phyloP scores from a whole-genome alignment of 2,329 filamentous ascomycete genomes.

The Beauveria sp. region DNA sequence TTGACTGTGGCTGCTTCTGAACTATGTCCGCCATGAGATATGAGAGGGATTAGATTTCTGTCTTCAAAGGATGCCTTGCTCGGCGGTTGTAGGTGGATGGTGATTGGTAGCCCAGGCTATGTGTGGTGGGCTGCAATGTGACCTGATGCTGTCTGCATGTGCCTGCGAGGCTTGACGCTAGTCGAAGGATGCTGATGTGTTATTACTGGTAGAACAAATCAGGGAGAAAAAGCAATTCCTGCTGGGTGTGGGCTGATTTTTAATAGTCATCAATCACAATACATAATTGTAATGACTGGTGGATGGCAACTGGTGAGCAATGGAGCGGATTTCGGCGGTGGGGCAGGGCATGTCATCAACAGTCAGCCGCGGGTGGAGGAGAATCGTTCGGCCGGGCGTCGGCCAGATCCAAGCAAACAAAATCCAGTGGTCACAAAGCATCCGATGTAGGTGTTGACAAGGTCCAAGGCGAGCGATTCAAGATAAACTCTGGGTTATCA shows the following conservation, averaged over 20 bases:
- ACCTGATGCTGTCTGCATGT: background rate
- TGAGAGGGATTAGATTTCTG: background rate
- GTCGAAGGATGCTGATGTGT: background rate
- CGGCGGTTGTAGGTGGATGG: background rate
- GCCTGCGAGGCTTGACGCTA: background rate
- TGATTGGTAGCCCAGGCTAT: background rate
- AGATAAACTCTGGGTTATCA: too few species aligned
- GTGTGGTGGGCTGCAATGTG: background rate
- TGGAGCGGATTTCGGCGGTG: background rate
- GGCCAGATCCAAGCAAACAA: background rate
- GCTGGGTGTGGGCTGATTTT: background rate
- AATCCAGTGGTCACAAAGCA: background rate
- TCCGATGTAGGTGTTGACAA: background rate
- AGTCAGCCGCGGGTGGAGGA: background rate
- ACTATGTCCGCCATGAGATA: background rate
- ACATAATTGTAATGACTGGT: too few species aligned
- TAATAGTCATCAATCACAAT: background rate
- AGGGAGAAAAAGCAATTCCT: background rate
- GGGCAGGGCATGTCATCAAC: background rate
- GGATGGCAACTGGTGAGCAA: too few species aligned
- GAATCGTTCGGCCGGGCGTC: background rate
- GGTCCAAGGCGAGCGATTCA: too few species aligned
- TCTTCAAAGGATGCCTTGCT: background rate
- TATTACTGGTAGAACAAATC: background rate
- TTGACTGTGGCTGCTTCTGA: background rate